Evolutionary conservation across 208 protist genomes (phyloP).

Genomic region (Leishmania lainsoni): DNA sequence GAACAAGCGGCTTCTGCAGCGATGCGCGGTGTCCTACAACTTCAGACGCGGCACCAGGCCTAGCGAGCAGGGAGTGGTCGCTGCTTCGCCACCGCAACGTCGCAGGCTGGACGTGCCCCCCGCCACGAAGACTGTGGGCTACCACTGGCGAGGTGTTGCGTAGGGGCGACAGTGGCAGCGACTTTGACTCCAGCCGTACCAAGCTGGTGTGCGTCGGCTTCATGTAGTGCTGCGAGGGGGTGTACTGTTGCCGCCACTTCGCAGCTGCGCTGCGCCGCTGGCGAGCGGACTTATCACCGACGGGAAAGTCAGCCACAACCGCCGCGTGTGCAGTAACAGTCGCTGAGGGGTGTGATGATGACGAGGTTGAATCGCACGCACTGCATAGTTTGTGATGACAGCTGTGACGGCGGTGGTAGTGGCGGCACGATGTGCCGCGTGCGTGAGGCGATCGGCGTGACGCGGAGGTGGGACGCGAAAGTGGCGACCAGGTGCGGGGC

Average conservation of each 20-base stretch:
- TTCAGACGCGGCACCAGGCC: background rate
- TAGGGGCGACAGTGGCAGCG: background rate
- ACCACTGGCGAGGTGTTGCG: background rate
- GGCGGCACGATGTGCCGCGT: background rate
- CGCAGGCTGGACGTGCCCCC: background rate
- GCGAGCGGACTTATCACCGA: background rate
- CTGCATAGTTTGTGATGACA: background rate
- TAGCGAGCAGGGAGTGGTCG: background rate
- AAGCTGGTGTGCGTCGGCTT: constrained; percentile 33
- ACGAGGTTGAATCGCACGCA: background rate
- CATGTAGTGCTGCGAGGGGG: constrained; percentile 27
- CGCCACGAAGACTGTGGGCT: no score
- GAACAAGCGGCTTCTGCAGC: constrained; percentile 9
- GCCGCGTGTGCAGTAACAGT: background rate
- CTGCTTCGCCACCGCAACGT: background rate
- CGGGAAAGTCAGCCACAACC: background rate
- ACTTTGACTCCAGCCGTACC: constrained; percentile 15
- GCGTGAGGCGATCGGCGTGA: background rate
- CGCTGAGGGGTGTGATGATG: background rate
- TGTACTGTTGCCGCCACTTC: constrained; percentile 1
- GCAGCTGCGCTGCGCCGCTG: background rate
- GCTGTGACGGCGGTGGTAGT: background rate
- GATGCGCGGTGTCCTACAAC: background rate
- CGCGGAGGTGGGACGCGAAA: background rate
- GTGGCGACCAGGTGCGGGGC: background rate